These are phyloP conservation scores for Hyaloperonospora arabidopsidis DNA, from an alignment of 352 stramenopile species.

Conservation along the genomic window DNA sequence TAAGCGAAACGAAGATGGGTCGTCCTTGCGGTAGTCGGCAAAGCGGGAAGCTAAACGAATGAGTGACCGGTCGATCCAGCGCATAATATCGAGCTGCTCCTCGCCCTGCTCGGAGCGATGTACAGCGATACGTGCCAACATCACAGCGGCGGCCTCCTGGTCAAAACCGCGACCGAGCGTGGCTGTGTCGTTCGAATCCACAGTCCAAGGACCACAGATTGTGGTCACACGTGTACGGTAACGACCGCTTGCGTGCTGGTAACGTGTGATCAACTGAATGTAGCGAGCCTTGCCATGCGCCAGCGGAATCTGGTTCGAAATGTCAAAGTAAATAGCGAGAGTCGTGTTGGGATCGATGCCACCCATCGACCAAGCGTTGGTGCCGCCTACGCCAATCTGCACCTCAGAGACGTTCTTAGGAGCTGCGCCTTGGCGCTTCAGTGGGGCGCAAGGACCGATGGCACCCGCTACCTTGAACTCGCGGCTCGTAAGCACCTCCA, in stretches of 20 bases:
- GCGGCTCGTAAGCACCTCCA: conserved; percentile 94
- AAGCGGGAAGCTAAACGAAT: conserved; percentile 99
- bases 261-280: conserved; percentile 98
- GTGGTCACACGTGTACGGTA: conserved; percentile 96
- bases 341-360: conserved; percentile 97
- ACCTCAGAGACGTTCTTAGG: conserved; percentile 94
- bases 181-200: conserved; percentile 87
- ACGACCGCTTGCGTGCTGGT: conserved; percentile 94
- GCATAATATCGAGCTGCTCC: conserved; percentile 85
- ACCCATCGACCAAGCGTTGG: conserved; percentile 93
- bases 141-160: conserved; percentile 96
- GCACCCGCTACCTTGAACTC: conserved; percentile 99
- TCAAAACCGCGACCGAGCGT: conserved; percentile 95
- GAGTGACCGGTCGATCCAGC: conserved; percentile 92
- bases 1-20: conserved; percentile 94
- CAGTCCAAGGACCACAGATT: conserved; percentile 92
- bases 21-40: conserved; percentile 97
- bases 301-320: conserved; percentile 80
- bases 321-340: conserved; percentile 98
- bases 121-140: conserved; percentile 89
- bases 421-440: conserved; percentile 90
- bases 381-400: conserved; percentile 90
- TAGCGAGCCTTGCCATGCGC: conserved; percentile 89
- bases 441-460: conserved; percentile 93
- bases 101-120: conserved; percentile 80